These are phyloP conservation scores for Rhytidiadelphus loreus DNA, from an alignment of 225 moss, liverwort and hornwort genomes.

Conservation along the genomic window DNA sequence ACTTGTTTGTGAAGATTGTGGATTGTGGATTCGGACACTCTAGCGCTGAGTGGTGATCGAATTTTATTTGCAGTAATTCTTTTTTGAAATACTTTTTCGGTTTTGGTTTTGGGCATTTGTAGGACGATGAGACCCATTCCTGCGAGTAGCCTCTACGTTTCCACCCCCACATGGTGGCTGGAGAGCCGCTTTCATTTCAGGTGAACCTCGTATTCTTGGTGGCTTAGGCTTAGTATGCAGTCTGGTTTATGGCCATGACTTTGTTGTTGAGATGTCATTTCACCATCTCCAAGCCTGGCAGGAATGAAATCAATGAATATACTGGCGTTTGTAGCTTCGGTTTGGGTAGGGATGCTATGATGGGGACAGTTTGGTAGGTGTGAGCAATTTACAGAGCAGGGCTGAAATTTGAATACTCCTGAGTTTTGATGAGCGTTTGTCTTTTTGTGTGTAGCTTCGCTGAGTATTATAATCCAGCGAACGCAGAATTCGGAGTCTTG, in stretches of 20 bases:
- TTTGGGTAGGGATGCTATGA: not conserved
- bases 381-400: not conserved
- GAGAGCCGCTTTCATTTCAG: slow-evolving; percentile 98
- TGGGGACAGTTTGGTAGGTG: not conserved
- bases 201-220: slow-evolving; percentile 6
- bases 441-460: slow-evolving; percentile 49
- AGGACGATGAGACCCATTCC: slow-evolving; percentile 70
- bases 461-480: slow-evolving; percentile 64
- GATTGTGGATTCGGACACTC: not conserved
- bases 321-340: not conserved
- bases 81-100: not conserved
- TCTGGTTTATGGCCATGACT: not conserved
- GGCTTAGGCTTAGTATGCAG: not conserved
- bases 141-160: slow-evolving; percentile 45
- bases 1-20: not conserved
- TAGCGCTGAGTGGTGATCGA: not conserved
- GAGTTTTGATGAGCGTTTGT: not conserved
- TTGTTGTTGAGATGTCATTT: not conserved
- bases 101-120: not conserved
- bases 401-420: not conserved
- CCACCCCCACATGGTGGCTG: slow-evolving; percentile 93
- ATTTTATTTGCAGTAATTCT: not conserved
- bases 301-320: not conserved
- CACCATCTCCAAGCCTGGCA: not conserved
- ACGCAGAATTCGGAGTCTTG: slow-evolving; percentile 65